These are phyloP conservation scores for Plasmodium inui DNA, from an alignment of 169 alveolate genomes.

Conservation along the genomic window DNA sequence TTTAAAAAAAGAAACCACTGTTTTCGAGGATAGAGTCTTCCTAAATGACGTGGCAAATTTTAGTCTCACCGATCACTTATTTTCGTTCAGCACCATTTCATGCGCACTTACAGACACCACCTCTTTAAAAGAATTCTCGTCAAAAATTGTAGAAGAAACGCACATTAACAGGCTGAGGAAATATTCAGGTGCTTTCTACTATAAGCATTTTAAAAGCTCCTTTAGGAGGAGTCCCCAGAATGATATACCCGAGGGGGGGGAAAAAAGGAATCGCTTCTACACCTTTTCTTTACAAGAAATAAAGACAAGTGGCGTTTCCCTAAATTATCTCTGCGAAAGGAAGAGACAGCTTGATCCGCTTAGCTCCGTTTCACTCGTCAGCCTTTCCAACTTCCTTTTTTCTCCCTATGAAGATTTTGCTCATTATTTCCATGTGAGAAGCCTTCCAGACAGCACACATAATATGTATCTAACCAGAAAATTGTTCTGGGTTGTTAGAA, in stretches of 20 bases:
- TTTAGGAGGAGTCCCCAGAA: neutral
- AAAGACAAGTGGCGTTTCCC: neutral
- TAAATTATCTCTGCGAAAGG: constrained; percentile 24
- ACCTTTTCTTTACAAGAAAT: neutral
- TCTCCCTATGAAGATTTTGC: constrained; percentile 45
- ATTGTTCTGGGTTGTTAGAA: neutral
- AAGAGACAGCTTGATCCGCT: neutral
- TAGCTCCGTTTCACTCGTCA: neutral
- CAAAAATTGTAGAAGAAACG: neutral
- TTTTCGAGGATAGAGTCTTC: constrained; percentile 29
- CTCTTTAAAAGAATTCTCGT: neutral
- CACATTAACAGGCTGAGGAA: constrained; percentile 10
- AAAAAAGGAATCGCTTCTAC: neutral
- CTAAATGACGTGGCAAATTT: neutral
- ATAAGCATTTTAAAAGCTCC: constrained; percentile 2
- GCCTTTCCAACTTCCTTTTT: constrained; percentile 17
- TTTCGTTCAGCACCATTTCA: neutral
- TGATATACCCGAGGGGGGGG: too few relatives aligned
- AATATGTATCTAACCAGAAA: neutral
- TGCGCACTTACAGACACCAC: neutral
- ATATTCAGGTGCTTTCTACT: neutral
- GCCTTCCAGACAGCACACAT: constrained; percentile 10
- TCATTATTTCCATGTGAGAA: constrained; percentile 14
- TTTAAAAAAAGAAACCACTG: constrained; percentile 1
- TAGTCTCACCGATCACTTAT: neutral